Conservation (phyloP, 1,139 yeast genomes). For the Diutina pseudorugosa region DNA sequence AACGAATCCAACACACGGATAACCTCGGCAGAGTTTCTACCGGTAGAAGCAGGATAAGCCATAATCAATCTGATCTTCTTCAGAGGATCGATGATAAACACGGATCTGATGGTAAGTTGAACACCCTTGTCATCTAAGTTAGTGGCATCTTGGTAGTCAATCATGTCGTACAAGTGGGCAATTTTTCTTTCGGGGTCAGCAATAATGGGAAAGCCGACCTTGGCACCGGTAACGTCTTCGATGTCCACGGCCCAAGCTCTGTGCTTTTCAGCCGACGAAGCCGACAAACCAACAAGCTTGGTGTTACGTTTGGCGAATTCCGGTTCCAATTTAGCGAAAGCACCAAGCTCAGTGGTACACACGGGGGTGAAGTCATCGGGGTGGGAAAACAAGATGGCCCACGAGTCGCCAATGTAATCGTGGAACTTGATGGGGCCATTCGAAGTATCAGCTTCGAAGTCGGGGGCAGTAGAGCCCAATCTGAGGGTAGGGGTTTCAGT, state of each 20-base stretch:
- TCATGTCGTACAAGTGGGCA: conserved; percentile 65
- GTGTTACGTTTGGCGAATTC: conserved; percentile 69
- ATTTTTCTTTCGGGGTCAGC: conserved; percentile 67
- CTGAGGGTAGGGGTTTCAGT: conserved; percentile 12
- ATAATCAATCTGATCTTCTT: conserved; percentile 63
- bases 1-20: conserved; percentile 72
- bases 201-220: conserved; percentile 63
- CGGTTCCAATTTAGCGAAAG: conserved; percentile 72
- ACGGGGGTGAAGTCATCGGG: conserved; percentile 88
- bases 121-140: conserved; percentile 48
- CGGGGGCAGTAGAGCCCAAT: conserved; percentile 69
- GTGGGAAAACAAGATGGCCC: conserved; percentile 77
- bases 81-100: conserved; percentile 69
- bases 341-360: conserved; percentile 84
- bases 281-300: conserved; percentile 28
- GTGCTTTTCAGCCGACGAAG: conserved; percentile 32
- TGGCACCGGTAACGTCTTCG: conserved; percentile 60
- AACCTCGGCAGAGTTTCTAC: conserved; percentile 82
- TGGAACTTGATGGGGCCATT: conserved; percentile 67
- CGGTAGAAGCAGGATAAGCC: conserved; percentile 77
- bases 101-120: conserved; percentile 68
- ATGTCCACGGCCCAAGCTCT: conserved; percentile 75
- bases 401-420: conserved; percentile 59
- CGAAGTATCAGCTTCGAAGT: conserved; percentile 64
- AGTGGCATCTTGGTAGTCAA: conserved; percentile 54